Conservation (phyloP, 2,329 filamentous ascomycete species). For the Trichoderma sp. region DNA sequence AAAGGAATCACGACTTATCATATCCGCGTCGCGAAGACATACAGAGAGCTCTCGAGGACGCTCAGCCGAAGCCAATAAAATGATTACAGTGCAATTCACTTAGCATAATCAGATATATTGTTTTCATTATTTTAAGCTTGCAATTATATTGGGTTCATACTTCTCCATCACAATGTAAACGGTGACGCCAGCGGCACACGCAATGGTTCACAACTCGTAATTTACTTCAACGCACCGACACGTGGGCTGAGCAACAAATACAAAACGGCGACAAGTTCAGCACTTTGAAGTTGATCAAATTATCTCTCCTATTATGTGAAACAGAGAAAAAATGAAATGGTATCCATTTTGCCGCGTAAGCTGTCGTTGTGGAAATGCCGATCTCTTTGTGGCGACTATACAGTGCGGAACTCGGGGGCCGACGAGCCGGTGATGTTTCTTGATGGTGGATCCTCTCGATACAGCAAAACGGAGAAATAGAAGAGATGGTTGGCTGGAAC, state of each 20-base stretch:
- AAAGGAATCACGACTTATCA: background rate
- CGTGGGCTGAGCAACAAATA: too few relatives aligned
- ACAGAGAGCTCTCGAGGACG: background rate
- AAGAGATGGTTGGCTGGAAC: background rate
- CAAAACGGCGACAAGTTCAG: background rate
- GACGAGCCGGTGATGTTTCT: background rate
- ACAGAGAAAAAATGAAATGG: background rate
- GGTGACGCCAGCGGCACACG: background rate
- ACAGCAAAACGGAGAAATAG: background rate
- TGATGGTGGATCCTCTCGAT: background rate
- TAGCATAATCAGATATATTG: background rate
- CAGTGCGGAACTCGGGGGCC: slow-evolving; percentile 7
- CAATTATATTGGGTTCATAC: background rate
- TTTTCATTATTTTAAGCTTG: background rate
- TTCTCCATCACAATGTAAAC: too few relatives aligned
- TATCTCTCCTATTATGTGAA: background rate
- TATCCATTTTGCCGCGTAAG: slow-evolving; percentile 11
- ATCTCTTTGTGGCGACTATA: slow-evolving; percentile 1
- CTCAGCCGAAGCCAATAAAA: background rate
- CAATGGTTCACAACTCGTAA: background rate
- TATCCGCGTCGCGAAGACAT: background rate
- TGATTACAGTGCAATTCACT: background rate
- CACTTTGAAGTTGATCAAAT: background rate
- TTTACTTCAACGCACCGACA: background rate
- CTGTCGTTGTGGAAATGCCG: background rate